Evolutionary conservation across 306 rosid species (phyloP), one percentile per base, ranked within the genome.

Genomic region (Prinsepia uniflora): DNA sequence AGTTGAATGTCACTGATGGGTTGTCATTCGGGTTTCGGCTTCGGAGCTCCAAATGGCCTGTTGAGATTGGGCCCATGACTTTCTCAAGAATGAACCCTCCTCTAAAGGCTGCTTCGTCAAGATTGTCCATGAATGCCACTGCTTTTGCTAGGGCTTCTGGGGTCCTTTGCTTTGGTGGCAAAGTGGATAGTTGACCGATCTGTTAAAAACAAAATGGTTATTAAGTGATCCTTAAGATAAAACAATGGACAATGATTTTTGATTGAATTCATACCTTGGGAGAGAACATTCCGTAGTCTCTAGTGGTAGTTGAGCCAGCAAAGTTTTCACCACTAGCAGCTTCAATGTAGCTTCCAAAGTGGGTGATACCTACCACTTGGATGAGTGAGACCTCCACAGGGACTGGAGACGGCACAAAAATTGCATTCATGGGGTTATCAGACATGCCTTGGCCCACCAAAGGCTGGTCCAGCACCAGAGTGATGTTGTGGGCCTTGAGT

Each of bases 71-170:
- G 6, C 97, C 97, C 81, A 75, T 70, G 46, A 83, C 73, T 55
- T 88, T 90, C 73, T 88, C 90, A 0, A 90, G 84, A 55, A 90
- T 72, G 87, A 86, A 90, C 5, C 96, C 95, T 5, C 96, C 96
- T 7, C 67, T 61, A 10, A 86, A 80, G 10, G 86, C 92, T 53
- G 75, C 70, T 6, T 86, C 54, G 0, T 84, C 83, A 5, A 83
- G 78, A 5, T 34, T 72, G 10, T 67, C 76, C 90, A 83, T 81
- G 6, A 18, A 45, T 17, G 81, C 72, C 41, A 71, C 70, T 44
- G 90, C 95, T 39, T 77, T 68, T 20, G 82, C 84, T 14, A 86
- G 3, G 40, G 96, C 96, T 69, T 87, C 91, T 30, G 82, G 87
- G 19, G 91, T 85, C 75, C 86, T 81, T 58, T 82, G 64, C 54